These are phyloP conservation scores for Gomphus sp. DNA, from an alignment of 1,284 basidiomycete genomes.

Conservation along the genomic window DNA sequence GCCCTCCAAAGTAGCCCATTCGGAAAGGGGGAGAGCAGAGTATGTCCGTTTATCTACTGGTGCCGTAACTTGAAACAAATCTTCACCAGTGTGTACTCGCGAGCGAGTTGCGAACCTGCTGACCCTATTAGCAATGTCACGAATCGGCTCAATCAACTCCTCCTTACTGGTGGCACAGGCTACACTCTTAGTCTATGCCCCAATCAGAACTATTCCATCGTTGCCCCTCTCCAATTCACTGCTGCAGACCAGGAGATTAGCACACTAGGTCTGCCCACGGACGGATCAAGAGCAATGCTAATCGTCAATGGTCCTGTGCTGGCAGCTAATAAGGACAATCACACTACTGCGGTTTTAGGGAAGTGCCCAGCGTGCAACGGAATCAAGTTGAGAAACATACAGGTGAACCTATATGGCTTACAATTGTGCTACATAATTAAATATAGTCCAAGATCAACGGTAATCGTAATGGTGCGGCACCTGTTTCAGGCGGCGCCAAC, in stretches of 20 bases:
- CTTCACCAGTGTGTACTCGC: background rate
- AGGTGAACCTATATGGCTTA: slow-evolving; percentile 32
- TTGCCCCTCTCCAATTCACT: slow-evolving; percentile 55
- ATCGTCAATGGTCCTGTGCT: slow-evolving; percentile 46
- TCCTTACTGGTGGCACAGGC: slow-evolving; percentile 42
- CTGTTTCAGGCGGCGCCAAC: slow-evolving; percentile 56
- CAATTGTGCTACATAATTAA: background rate
- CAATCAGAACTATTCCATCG: slow-evolving; percentile 48
- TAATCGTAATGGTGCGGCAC: slow-evolving; percentile 40
- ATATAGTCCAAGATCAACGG: slow-evolving; percentile 48
- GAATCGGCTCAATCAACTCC: slow-evolving; percentile 54
- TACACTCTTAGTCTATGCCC: slow-evolving; percentile 44
- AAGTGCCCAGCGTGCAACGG: slow-evolving; percentile 47
- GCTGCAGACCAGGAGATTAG: slow-evolving; percentile 68
- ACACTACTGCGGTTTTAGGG: slow-evolving; percentile 65
- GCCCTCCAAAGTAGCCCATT: background rate
- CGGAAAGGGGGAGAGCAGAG: background rate
- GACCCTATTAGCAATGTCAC: slow-evolving; percentile 58
- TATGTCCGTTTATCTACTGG: background rate
- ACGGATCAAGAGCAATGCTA: slow-evolving; percentile 38
- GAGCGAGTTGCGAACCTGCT: slow-evolving; percentile 35
- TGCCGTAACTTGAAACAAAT: background rate
- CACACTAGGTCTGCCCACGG: slow-evolving; percentile 64
- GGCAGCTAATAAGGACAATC: slow-evolving; percentile 37
- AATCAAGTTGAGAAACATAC: slow-evolving; percentile 58